Conservation (phyloP, 108 stramenopile species). For the Seminavis robusta region DNA sequence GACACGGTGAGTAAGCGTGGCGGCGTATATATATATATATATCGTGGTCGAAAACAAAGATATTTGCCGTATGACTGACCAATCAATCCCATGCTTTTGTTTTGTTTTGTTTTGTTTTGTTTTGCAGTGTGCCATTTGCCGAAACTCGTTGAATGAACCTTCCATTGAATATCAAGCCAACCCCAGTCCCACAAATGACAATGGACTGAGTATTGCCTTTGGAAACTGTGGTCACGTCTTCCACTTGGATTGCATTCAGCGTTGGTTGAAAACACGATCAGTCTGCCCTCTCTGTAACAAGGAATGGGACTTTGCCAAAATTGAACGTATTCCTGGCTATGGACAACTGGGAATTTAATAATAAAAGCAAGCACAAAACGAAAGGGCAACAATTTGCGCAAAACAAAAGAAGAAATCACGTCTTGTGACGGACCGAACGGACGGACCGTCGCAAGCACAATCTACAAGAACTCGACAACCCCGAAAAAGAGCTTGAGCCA, state of each 20-base stretch:
- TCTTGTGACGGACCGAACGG: no score
- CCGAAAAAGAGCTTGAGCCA: no score
- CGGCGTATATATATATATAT: background rate
- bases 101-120: constrained; percentile 1
- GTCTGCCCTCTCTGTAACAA: constrained; percentile 99
- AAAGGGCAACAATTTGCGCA: no score
- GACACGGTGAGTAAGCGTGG: constrained; percentile 69
- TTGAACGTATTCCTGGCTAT: constrained; percentile 94
- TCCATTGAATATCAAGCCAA: constrained; percentile 99
- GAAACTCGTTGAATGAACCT: constrained; percentile 98
- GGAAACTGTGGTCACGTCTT: constrained; percentile 99
- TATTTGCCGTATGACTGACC: no score
- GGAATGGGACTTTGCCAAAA: constrained; percentile 99
- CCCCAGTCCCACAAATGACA: constrained; percentile 95
- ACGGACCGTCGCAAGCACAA: no score
- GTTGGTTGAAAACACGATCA: constrained; percentile 95
- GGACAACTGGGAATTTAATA: constrained; percentile 63
- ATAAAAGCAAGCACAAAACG: background rate
- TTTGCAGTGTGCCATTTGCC: constrained; percentile 94
- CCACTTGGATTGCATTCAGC: constrained; percentile 99
- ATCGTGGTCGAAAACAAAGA: no score
- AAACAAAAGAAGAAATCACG: no score
- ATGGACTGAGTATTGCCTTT: constrained; percentile 97
- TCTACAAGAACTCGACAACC: no score
- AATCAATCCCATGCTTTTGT: background rate